Evolutionary conservation across 176 grass and related monocot species (phyloP).

Genomic region (Avena insularis): DNA sequence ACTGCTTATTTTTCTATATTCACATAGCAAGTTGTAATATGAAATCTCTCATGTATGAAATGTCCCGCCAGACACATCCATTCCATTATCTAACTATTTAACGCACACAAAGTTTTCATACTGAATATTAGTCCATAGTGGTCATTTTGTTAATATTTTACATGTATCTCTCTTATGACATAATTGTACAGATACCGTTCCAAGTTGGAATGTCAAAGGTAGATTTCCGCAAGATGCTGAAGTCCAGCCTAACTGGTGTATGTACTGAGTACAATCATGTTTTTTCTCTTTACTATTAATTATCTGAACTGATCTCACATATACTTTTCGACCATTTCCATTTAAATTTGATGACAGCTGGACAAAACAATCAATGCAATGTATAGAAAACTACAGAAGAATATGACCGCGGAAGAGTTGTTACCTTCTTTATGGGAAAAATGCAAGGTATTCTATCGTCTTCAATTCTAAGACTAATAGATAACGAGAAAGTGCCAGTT

Average conservation of each 20-base stretch:
- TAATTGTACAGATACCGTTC: constrained; percentile 73
- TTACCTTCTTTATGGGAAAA: constrained; percentile 92
- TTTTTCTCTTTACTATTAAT: background rate
- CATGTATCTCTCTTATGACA: constrained; percentile 26
- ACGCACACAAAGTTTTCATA: constrained; percentile 13
- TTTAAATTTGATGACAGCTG: constrained; percentile 57
- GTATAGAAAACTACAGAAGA: constrained; percentile 98
- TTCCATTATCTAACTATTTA: constrained; percentile 22
- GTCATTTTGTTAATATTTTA: constrained; percentile 32
- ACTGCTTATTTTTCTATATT: constrained; percentile 3
- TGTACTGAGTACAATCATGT: constrained; percentile 30
- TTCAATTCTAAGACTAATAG: constrained; percentile 4
- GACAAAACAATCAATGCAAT: constrained; percentile 93
- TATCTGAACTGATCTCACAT: background rate
- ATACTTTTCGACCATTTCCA: background rate
- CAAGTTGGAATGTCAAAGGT: constrained; percentile 93
- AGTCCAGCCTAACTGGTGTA: constrained; percentile 88
- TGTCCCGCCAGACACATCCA: background rate
- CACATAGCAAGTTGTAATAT: background rate
- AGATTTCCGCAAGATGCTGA: constrained; percentile 90
- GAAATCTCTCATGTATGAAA: constrained; percentile 3
- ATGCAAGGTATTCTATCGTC: constrained; percentile 77
- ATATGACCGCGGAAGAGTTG: constrained; percentile 90
- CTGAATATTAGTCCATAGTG: background rate
- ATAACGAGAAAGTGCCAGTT: constrained; percentile 1